Percentiles rank a stretch among this genome's conserved stretches.
Conservation (phyloP, 768 basidiomycete genomes). For the Scleroderma bovista region DNA sequence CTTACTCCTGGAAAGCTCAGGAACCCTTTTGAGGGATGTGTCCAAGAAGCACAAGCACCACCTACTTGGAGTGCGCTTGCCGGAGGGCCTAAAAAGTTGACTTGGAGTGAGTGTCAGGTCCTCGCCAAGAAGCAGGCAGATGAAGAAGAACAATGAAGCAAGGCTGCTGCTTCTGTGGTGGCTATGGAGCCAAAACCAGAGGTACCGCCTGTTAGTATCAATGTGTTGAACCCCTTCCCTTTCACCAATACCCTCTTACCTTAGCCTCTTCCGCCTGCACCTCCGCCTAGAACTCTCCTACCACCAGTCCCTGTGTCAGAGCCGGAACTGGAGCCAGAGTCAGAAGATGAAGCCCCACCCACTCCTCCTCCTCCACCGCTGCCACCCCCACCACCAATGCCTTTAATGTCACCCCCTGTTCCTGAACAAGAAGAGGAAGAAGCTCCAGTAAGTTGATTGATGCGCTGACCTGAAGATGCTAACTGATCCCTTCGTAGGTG, state of each 20-base stretch:
- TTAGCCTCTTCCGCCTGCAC: conserved; percentile 31
- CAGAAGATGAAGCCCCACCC: conserved; percentile 16
- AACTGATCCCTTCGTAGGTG: conserved; percentile 14
- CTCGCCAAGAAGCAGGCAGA: conserved; percentile 82
- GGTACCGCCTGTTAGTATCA: conserved; percentile 27
- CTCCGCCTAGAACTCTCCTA: conserved; percentile 15
- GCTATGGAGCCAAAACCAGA: conserved; percentile 25
- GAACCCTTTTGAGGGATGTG: conserved; percentile 65
- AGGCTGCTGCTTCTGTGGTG: conserved; percentile 31
- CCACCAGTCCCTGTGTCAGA: conserved; percentile 2
- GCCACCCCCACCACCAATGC: conserved; percentile 29
- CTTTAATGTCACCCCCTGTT: conserved; percentile 31
- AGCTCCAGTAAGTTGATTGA: conserved; percentile 4
- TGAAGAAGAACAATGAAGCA: conserved; percentile 69
- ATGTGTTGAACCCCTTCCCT: background rate
- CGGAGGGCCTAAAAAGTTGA: conserved; percentile 67
- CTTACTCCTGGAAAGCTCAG: conserved; percentile 84
- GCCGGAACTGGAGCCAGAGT: conserved; percentile 15
- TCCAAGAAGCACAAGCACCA: conserved; percentile 30
- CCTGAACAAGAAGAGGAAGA: conserved; percentile 16
- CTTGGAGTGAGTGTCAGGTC: conserved; percentile 92
- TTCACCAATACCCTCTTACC: conserved; percentile 3
- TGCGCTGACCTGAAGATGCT: background rate
- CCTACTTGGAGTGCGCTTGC: conserved; percentile 9
- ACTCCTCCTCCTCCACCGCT: too few relatives aligned